Evolutionary conservation across 2,329 filamentous ascomycete genomes (phyloP), one percentile per base, ranked within the genome.

Genomic region (Diaporthe caulivora): DNA sequence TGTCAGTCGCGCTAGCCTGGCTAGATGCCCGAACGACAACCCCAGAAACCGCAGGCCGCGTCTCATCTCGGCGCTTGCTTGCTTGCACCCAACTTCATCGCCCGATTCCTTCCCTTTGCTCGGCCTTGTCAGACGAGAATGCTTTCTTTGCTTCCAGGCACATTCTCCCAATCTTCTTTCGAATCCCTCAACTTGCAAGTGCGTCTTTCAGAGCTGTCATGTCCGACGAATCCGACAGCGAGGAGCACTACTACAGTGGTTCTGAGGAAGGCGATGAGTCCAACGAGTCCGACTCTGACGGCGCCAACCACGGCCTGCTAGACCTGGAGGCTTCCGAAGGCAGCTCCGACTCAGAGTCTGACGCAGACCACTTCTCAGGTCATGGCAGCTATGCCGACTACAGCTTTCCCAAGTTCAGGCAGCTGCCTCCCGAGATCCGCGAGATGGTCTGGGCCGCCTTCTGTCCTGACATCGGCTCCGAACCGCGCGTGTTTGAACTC

Each of bases 351-450:
- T 10, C 60, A 5, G 71, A 62, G 6, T 53, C 21, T 24, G 68
- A 71, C 18, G 11, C 7, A 18, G 18, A 53, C 2, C 21, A 42
- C 1, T 34, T 15, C 4, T 37, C 26, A 8, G 29, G 54, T 11
- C 44, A 31, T 37, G 67, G 21, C 24, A 40, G 34, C 21, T 47
- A 44, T 53, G 17, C 17, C 26, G 57, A 58, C 10, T 47, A 62
- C 40, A 62, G 10, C 17, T 83, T 76, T 49, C 77, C 78, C 0
- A 74, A 60, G 49, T 83, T 83, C 44, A 75, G 74, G 29, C 68
- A 70, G 9, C 78, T 84, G 1, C 82, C 82, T 1, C 77, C 78
- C 15, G 82, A 84, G 74, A 75, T 84, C 21, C 80, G 82, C 65
- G 71, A 77, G 29, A 79, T 75, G 29, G 75, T 84, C 67, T 84